A percentile compares a stretch with the other conserved stretches of the same genome.
Conservation (phyloP, 192 early-diverging fungal genomes). For the Gryganskiella cystojenkinii region DNA sequence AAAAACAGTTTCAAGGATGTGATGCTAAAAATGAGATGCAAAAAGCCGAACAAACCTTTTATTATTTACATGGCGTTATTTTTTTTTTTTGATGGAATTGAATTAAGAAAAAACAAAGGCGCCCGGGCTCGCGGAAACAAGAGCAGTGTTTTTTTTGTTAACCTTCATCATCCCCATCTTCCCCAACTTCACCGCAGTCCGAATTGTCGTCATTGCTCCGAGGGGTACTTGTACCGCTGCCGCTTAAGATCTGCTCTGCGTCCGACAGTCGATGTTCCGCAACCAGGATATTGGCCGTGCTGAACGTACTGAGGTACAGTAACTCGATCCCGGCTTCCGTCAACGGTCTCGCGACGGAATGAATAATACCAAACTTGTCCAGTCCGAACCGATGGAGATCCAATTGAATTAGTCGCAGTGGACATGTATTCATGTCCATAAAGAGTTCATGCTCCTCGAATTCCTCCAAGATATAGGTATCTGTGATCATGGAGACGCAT, state of each 20-base stretch:
- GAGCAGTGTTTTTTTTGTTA: no score
- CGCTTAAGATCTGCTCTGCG: slow-evolving; percentile 43
- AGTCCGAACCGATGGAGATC: slow-evolving; percentile 66
- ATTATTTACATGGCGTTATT: no score
- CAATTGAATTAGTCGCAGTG: slow-evolving; percentile 73
- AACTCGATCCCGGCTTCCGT: slow-evolving; percentile 66
- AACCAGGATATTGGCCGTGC: slow-evolving; percentile 75
- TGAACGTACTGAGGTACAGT: slow-evolving; percentile 73
- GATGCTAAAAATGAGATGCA: no score
- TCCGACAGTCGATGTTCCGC: slow-evolving; percentile 43
- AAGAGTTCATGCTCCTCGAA: slow-evolving; percentile 63
- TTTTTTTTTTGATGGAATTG: no score
- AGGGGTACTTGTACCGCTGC: slow-evolving; percentile 24
- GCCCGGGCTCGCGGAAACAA: no score
- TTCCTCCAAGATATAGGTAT: slow-evolving; percentile 63
- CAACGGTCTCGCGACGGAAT: slow-evolving; percentile 73
- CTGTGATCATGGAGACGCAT: slow-evolving; percentile 75
- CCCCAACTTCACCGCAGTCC: not conserved
- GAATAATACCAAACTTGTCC: slow-evolving; percentile 77
- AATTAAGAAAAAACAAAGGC: no score
- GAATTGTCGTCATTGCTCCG: not conserved
- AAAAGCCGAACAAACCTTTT: no score
- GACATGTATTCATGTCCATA: slow-evolving; percentile 52
- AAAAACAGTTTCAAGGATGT: no score
- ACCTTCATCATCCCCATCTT: not conserved